Conservation (phyloP, 2,329 filamentous ascomycete species). For the Neonectria magnoliae region DNA sequence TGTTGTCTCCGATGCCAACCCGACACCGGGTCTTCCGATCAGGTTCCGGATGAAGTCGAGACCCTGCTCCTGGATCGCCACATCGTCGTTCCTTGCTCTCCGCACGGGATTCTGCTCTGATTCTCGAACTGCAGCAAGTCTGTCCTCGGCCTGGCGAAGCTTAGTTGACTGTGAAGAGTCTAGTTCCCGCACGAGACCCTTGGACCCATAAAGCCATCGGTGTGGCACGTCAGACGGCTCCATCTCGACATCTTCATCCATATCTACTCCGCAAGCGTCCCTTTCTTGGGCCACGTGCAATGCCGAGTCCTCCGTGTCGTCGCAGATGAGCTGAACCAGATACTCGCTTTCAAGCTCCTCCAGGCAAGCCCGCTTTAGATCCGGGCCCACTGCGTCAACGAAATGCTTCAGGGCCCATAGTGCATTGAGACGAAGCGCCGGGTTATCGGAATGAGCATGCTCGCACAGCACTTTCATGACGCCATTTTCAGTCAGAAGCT, state of each 20-base stretch:
- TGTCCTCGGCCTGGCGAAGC: conserved; percentile 61
- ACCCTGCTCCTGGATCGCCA: conserved; percentile 89
- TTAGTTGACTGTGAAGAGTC: conserved; percentile 52
- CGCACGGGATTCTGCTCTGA: conserved; percentile 74
- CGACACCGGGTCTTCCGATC: conserved; percentile 68
- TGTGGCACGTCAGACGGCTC: conserved; percentile 57
- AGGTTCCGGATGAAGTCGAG: conserved; percentile 91
- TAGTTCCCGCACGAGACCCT: conserved; percentile 46
- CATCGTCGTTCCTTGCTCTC: conserved; percentile 78
- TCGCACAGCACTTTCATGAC: conserved; percentile 82
- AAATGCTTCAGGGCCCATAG: conserved; percentile 96
- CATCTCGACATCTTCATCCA: conserved; percentile 69
- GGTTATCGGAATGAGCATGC: conserved; percentile 83
- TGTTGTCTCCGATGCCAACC: conserved; percentile 61
- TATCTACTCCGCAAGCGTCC: conserved; percentile 49
- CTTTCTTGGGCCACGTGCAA: conserved; percentile 51
- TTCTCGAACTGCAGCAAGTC: conserved; percentile 65
- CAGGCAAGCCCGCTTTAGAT: conserved; percentile 80
- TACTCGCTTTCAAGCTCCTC: conserved; percentile 81
- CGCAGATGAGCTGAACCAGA: conserved; percentile 81
- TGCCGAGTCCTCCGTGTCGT: conserved; percentile 66
- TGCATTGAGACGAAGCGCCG: conserved; percentile 83
- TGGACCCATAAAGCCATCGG: conserved; percentile 48
- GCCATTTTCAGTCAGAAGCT: conserved; percentile 78
- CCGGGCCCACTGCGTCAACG: conserved; percentile 75